phyloP scores from a whole-genome alignment of 768 basidiomycete genomes.

The Hypsizygus marmoreus region DNA sequence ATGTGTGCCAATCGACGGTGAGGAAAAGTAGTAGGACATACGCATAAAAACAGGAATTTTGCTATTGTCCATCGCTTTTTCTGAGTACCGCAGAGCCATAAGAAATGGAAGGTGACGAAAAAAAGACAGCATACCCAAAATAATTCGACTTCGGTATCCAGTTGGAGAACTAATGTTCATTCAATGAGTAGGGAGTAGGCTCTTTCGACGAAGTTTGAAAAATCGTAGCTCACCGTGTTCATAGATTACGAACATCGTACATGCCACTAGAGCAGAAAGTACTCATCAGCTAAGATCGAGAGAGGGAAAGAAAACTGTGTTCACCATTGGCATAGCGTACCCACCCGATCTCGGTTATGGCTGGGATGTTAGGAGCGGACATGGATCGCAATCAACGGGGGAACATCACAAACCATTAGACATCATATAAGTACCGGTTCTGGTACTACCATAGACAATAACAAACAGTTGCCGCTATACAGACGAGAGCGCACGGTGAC shows the following conservation, averaged over 20 bases:
- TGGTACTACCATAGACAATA: too few species aligned
- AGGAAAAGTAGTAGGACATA: too few species aligned
- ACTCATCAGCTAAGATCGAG: not conserved
- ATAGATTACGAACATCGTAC: slow-evolving; percentile 18
- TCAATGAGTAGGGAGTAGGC: not conserved
- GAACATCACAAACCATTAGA: too few species aligned
- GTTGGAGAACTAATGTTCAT: slow-evolving; percentile 18
- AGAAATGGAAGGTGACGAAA: not conserved
- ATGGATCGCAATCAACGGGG: too few species aligned
- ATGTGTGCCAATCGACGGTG: not conserved
- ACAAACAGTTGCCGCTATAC: too few species aligned
- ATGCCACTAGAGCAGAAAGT: slow-evolving; percentile 14
- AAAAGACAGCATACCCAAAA: slow-evolving; percentile 14
- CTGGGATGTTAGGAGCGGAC: slow-evolving; percentile 3
- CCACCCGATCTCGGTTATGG: slow-evolving; percentile 5
- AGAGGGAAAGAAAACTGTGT: not conserved
- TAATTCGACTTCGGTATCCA: slow-evolving; percentile 21
- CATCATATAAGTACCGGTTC: too few species aligned
- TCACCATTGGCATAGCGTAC: slow-evolving; percentile 11
- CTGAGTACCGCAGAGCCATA: not conserved
- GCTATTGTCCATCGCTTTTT: slow-evolving; percentile 29
- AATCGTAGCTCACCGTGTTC: slow-evolving; percentile 17
- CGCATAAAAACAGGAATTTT: slow-evolving; percentile 31
- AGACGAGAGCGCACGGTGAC: too few species aligned
- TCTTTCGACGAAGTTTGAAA: not conserved